phyloP scores from a whole-genome alignment of 371 early-diverging fungal species.

The Mortierella polycephala region DNA sequence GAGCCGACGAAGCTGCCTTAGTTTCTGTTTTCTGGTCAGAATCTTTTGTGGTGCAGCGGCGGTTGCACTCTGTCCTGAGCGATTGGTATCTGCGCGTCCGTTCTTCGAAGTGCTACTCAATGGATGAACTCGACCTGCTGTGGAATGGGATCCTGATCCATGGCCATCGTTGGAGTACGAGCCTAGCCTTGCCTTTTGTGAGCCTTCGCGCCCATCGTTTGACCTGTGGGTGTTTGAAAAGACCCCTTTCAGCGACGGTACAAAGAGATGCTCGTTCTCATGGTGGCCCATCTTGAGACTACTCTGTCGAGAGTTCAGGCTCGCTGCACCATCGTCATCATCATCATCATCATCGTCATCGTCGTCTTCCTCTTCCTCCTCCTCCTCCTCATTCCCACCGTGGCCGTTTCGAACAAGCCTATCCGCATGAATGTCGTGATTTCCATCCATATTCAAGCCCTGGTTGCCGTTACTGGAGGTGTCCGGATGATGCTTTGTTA shows the following conservation, averaged over 20 bases:
- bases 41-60: neutral
- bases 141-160: neutral
- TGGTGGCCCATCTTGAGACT: slow-evolving; percentile 26
- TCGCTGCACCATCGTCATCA: slow-evolving; percentile 29
- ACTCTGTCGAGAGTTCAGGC: slow-evolving; percentile 29
- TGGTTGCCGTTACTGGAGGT: neutral
- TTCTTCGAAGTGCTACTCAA: neutral
- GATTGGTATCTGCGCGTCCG: neutral
- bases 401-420: neutral
- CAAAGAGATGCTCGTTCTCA: slow-evolving; percentile 38
- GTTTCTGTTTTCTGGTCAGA: slow-evolving; percentile 35
- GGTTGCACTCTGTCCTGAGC: neutral
- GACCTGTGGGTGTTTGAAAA: slow-evolving; percentile 22
- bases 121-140: neutral
- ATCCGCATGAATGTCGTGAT: neutral
- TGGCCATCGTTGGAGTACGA: neutral
- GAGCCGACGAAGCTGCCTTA: slow-evolving; percentile 34
- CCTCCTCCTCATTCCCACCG: neutral
- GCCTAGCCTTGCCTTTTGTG: neutral
- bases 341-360: slow-evolving; percentile 47
- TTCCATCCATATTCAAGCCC: neutral
- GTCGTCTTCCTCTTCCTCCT: slow-evolving; percentile 20
- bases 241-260: slow-evolving; percentile 46
- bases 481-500: slow-evolving; percentile 16
- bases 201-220: slow-evolving; percentile 7